These are phyloP conservation scores for Arthrobotrys megalospora DNA, from an alignment of 2,329 filamentous ascomycete genomes.

Conservation along the genomic window DNA sequence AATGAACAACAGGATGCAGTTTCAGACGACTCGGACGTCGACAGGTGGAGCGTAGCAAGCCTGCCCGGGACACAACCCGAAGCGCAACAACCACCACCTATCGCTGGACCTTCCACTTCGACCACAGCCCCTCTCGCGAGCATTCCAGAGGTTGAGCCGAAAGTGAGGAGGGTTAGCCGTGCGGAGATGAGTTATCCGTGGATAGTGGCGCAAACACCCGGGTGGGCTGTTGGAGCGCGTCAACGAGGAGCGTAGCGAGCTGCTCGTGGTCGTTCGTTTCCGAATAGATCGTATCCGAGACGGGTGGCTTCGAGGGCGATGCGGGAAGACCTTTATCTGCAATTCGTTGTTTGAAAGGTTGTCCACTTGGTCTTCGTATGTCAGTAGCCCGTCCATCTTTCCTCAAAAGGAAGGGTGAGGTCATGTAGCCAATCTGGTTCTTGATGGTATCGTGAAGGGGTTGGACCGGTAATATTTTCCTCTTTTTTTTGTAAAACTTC, in stretches of 20 bases:
- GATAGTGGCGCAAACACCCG: constrained; percentile 12
- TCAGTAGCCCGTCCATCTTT: no score
- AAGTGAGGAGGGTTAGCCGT: neutral
- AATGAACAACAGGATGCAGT: neutral
- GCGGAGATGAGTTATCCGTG: constrained; percentile 49
- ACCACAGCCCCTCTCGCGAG: neutral
- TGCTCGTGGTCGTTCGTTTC: neutral
- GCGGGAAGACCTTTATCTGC: neutral
- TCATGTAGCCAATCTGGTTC: no score
- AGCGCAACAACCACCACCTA: neutral
- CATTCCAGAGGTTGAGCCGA: neutral
- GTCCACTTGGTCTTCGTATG: no score
- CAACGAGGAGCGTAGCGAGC: neutral
- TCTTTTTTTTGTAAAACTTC: no score
- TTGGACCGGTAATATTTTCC: no score
- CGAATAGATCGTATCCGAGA: neutral
- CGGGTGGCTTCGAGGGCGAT: neutral
- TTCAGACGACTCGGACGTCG: constrained; percentile 1
- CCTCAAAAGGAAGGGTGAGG: no score
- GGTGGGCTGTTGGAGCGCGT: neutral
- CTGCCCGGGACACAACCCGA: constrained; percentile 9
- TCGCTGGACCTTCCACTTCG: neutral
- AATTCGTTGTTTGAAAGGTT: constrained; percentile 7
- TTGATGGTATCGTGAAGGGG: no score
- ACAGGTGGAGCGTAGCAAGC: constrained; percentile 42